Base-by-base conservation (phyloP, 345 rosid genomes). In the Gynandropsis gynandra region DNA sequence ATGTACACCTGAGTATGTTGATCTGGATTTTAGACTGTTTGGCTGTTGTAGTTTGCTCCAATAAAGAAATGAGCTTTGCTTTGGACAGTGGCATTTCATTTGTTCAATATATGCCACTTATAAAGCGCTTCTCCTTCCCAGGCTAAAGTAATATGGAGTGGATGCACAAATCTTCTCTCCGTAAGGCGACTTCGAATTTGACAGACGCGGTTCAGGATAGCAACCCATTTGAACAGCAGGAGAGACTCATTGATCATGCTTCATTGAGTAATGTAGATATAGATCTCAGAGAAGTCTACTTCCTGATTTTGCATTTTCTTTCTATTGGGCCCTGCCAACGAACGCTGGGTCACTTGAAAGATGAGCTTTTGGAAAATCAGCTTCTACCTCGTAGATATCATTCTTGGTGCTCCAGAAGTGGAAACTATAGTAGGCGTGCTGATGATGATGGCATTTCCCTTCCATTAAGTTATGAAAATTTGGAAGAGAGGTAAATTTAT, bases 301-400 rank as follows among this genome's bases (percentile, higher is more conserved):
- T 90, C 74, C 61, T 90, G 65, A 90, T 90, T 52, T 58, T 90
- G 88, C 89, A 79, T 69, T 87, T 90, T 68, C 76, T 90, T 62
- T 90, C 98, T 43, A 62, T 72, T 52, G 84, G 96, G 41, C 98
- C 89, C 34, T 90, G 94, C 57, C 71, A 83, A 50, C 76, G 72
- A 65, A 77, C 92, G 56, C 74, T 72, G 59, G 75, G 63, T 24
- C 80, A 68, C 42, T 71, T 90, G 31, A 65, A 71, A 68, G 65
- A 76, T 64, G 98, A 90, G 58, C 78, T 87, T 70, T 70, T 79
- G 65, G 95, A 84, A 47, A 81, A 82, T 44, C 80, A 77, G 59
- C 98, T 90, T 76, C 70, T 87, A 50, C 96, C 96, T 15, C 83
- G 98, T 69, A 84, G 98, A 74, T 87, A 79, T 74, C 98, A 90